phyloP scores from a whole-genome alignment of 169 alveolate genomes.

The Plasmodium coatneyi region DNA sequence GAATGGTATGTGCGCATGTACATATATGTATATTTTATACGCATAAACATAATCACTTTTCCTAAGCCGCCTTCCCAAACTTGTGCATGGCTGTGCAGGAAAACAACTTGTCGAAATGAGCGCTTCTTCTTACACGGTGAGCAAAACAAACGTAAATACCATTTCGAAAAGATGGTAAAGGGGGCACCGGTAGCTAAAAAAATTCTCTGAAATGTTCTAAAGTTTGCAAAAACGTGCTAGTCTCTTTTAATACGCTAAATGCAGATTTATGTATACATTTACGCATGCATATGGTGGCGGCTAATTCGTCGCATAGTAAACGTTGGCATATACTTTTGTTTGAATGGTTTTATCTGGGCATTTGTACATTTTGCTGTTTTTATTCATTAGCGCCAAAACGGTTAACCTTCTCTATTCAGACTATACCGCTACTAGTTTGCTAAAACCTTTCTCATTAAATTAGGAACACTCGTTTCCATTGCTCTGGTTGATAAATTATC shows the following conservation, averaged over 20 bases:
- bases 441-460: not conserved
- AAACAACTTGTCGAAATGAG: not conserved
- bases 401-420: not conserved
- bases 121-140: not conserved
- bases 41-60: not conserved
- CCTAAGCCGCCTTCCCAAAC: not conserved
- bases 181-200: not conserved
- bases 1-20: not conserved
- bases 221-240: not conserved
- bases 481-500: not conserved
- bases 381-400: not conserved
- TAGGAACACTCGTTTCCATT: not conserved
- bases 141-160: not conserved
- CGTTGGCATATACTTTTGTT: not conserved
- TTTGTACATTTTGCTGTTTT: not conserved
- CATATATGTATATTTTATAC: not conserved
- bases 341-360: not conserved
- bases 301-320: not conserved
- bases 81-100: slow-evolving; percentile 20
- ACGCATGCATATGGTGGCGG: not conserved
- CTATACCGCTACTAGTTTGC: not conserved
- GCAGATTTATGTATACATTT: not conserved
- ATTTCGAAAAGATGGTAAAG: not conserved
- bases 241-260: not conserved
- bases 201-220: not conserved